These are phyloP conservation scores for Rhododendron ferrugineum DNA, from an alignment of 148 eudicot genomes.

Conservation along the genomic window DNA sequence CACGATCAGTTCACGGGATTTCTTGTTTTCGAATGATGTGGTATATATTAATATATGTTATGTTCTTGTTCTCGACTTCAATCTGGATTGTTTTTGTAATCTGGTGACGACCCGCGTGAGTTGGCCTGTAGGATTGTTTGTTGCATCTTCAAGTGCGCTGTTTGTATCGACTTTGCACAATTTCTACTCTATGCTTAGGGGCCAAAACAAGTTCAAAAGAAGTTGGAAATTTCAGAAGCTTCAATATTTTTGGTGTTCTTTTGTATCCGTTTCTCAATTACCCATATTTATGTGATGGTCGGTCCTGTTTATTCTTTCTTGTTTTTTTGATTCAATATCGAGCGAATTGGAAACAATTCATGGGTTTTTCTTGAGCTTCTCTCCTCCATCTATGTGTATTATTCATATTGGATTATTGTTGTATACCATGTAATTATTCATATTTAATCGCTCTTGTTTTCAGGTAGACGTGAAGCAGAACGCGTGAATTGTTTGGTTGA, in stretches of 20 bases:
- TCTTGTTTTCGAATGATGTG: background rate
- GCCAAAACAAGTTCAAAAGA: background rate
- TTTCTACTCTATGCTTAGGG: background rate
- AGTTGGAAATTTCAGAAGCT: background rate
- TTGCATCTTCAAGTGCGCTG: background rate
- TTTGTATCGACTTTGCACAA: background rate
- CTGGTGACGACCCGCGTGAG: background rate
- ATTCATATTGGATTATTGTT: background rate
- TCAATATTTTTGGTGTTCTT: background rate
- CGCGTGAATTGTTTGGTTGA: background rate
- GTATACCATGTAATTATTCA: background rate
- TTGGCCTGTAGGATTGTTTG: background rate
- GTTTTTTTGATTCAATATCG: background rate
- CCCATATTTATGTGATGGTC: background rate
- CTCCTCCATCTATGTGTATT: background rate
- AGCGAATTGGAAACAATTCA: background rate
- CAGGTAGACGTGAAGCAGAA: slow-evolving; percentile 18
- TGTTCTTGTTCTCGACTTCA: background rate
- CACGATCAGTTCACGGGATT: background rate
- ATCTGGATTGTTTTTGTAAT: background rate
- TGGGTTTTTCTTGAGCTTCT: background rate
- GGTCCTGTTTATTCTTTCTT: background rate
- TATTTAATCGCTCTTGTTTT: background rate
- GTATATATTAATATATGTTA: background rate
- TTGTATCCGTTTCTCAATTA: background rate